Evolutionary conservation across 2,329 filamentous ascomycete species (phyloP), one percentile per base, ranked within the genome.

Genomic region (Neonectria ditissima): DNA sequence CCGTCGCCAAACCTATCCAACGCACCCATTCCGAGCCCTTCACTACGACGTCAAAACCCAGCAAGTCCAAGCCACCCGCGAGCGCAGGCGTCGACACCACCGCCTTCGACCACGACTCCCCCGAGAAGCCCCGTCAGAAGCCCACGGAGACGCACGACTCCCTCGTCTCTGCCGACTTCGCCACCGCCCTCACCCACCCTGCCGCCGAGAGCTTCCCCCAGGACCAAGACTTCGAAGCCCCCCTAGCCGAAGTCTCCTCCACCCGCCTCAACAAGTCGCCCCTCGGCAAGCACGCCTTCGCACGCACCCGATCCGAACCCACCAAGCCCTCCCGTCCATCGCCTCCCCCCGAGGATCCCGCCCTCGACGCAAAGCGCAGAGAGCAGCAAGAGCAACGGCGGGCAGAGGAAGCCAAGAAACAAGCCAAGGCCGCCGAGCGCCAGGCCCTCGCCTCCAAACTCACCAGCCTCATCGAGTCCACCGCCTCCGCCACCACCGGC

Each of bases 221-320:
- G 20, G 65, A 76, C 2, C 48, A 41, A 6, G 62, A 76, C 6
- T 70, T 71, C 7, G 74, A 71, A 6, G 74, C 75, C 3, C 79
- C 83, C 0, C 76, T 86, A 1, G 75, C 79, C 1, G 81, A 85
- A 45, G 70, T 77, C 11, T 81, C 78, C 5, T 76, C 76, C 9
- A 80, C 78, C 52, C 75, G 76, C 0, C 73, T 83, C 5, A 84
- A 85, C 71, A 81, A 80, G 53, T 77, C 80, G 2, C 74, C 78
- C 1, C 76, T 76, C 5, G 63, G 71, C 5, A 80, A 78, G 55
- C 68, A 69, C 5, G 20, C 50, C 41, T 43, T 72, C 41, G 34
- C 66, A 32, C 68, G 74, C 48, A 72, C 70, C 44, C 80, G 81
- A 67, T 85, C 83, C 2, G 80, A 83, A 52, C 79, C 76, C 16